Conservation (phyloP, 305 asterid species). For the Fraxinus sp. region DNA sequence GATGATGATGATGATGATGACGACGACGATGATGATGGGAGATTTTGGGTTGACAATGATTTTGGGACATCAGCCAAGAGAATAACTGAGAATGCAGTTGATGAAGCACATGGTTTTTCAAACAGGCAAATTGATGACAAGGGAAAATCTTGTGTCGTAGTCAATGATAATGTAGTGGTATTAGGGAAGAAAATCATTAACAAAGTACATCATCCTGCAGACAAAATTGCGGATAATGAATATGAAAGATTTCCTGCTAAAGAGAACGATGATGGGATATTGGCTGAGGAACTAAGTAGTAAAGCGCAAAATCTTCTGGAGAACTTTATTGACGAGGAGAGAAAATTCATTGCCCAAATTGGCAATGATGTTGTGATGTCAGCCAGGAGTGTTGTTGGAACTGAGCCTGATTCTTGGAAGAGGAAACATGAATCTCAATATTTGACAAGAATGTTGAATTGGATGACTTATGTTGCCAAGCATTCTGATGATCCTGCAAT, state of each 20-base stretch:
- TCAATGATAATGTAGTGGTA: slow-evolving; percentile 2
- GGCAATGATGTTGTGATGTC: slow-evolving; percentile 13
- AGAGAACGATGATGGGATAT: slow-evolving; percentile 15
- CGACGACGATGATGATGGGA: not conserved
- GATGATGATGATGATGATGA: too few species aligned
- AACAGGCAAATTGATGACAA: slow-evolving; percentile 17
- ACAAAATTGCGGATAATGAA: slow-evolving; percentile 15
- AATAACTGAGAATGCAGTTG: slow-evolving; percentile 18
- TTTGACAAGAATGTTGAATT: slow-evolving; percentile 49
- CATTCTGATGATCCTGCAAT: slow-evolving; percentile 43
- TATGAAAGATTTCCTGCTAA: slow-evolving; percentile 1
- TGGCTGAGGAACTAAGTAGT: slow-evolving; percentile 20
- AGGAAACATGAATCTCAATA: slow-evolving; percentile 49
- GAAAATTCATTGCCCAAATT: slow-evolving; percentile 6
- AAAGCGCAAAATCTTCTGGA: slow-evolving; percentile 23
- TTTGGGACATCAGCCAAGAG: slow-evolving; percentile 17
- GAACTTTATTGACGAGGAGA: slow-evolving; percentile 21
- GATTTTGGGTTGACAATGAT: not conserved
- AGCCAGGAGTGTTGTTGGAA: slow-evolving; percentile 22
- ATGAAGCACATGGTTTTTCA: slow-evolving; percentile 19
- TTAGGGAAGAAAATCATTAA: slow-evolving; percentile 29
- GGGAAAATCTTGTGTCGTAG: slow-evolving; percentile 23
- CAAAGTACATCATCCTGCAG: slow-evolving; percentile 23
- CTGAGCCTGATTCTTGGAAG: slow-evolving; percentile 44
- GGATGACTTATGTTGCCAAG: slow-evolving; percentile 60